Evolutionary conservation across 148 eudicot species (phyloP).

Genomic region (Polygonum maritimum): DNA sequence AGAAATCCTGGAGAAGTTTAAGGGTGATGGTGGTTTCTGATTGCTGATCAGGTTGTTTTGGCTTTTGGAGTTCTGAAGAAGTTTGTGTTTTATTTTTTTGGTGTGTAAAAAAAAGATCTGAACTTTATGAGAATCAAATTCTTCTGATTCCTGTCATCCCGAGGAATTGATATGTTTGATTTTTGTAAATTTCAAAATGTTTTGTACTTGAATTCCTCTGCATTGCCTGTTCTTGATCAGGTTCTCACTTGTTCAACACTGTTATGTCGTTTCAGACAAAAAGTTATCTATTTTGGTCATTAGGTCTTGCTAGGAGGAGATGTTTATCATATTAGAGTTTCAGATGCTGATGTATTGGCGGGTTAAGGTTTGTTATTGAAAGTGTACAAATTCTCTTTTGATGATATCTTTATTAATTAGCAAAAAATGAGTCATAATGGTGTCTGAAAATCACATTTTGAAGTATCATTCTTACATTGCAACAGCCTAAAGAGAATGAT

Average conservation of each 20-base stretch:
- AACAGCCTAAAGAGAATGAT: neutral
- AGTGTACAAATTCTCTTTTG: no score
- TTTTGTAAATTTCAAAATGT: slow-evolving; percentile 5
- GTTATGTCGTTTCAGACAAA: no score
- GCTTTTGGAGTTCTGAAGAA: slow-evolving; percentile 9
- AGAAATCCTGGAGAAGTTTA: neutral
- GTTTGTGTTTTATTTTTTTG: neutral
- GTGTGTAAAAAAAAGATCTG: slow-evolving; percentile 4
- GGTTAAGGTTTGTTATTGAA: no score
- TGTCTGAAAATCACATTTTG: neutral
- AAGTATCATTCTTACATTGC: neutral
- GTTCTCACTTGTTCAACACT: neutral
- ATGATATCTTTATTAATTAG: no score
- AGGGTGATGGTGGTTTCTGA: slow-evolving; percentile 1
- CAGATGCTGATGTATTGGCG: no score
- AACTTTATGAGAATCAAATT: slow-evolving; percentile 6
- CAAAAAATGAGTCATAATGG: no score
- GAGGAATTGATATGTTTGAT: slow-evolving; percentile 1
- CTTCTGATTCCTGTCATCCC: neutral
- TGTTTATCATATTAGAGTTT: no score
- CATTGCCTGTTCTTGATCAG: neutral
- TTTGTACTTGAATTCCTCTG: neutral
- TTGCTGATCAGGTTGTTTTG: slow-evolving; percentile 6
- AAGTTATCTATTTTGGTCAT: no score
- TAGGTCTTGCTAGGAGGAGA: no score